A percentile compares a stretch with the other conserved stretches of the same genome.
Evolutionary conservation across 148 eudicot species (phyloP).

Genomic region (Silene uniflora): DNA sequence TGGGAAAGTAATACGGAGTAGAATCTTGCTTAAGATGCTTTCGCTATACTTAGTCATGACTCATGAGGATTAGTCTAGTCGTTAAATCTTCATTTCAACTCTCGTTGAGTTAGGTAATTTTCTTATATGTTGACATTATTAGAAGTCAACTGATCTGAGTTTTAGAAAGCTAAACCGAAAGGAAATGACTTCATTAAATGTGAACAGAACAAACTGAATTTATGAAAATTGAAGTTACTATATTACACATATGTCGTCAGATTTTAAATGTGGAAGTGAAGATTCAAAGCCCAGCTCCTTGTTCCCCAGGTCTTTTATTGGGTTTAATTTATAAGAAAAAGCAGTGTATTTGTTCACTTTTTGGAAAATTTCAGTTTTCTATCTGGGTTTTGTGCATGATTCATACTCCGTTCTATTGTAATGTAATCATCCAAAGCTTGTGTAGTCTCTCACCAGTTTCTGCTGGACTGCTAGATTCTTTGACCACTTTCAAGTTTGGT

Average conservation of each 20-base stretch:
- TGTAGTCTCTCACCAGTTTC: background rate
- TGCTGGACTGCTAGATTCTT: conserved; percentile 4
- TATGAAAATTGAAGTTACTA: background rate
- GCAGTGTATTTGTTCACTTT: conserved; percentile 3
- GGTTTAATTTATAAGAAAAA: background rate
- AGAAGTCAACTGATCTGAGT: background rate
- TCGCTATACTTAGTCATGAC: background rate
- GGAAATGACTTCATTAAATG: background rate
- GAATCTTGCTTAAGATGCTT: background rate
- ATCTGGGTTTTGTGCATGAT: background rate
- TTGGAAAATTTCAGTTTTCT: background rate
- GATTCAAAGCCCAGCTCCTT: background rate
- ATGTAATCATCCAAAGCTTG: background rate
- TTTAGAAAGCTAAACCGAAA: background rate
- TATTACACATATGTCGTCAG: background rate
- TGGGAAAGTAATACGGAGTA: background rate
- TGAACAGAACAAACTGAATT: background rate
- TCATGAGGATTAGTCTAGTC: background rate
- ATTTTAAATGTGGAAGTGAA: background rate
- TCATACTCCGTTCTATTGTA: background rate
- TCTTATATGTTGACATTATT: background rate
- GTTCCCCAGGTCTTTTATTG: background rate
- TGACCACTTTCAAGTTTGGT: background rate
- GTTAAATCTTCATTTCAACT: background rate
- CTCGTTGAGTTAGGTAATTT: background rate